Percentiles rank a stretch among this genome's conserved stretches.
phyloP scores from a whole-genome alignment of 129 eudicot species.

The Ambrosia artemisiifolia region DNA sequence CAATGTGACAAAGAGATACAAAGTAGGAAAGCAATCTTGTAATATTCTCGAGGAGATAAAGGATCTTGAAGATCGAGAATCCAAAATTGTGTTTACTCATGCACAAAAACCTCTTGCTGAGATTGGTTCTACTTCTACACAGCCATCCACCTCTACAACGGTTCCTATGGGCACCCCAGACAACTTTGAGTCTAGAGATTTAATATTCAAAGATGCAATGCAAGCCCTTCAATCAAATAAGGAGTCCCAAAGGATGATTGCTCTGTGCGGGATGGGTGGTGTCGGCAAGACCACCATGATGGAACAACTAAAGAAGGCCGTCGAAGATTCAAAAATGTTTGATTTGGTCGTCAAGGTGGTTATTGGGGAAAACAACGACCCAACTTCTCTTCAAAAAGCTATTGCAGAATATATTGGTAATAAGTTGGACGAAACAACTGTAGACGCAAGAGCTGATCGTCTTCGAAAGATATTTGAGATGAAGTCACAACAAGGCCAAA shows the following conservation, averaged over 20 bases:
- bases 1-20: slow-evolving; percentile 9
- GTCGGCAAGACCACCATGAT: slow-evolving; percentile 14
- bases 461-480: neutral
- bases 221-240: neutral
- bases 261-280: slow-evolving; percentile 17
- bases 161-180: neutral
- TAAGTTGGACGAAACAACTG: neutral
- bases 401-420: neutral
- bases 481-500: neutral
- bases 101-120: neutral
- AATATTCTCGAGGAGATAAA: neutral
- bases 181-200: neutral
- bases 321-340: neutral
- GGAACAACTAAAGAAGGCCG: neutral
- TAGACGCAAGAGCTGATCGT: slow-evolving; percentile 19
- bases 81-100: neutral
- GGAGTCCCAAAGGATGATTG: slow-evolving; percentile 5
- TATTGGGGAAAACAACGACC: neutral
- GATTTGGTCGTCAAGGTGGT: slow-evolving; percentile 6
- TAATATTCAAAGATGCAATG: neutral
- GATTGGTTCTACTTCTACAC: neutral
- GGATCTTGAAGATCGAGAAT: neutral
- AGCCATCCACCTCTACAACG: neutral
- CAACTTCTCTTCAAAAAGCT: neutral
- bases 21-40: neutral